Evolutionary conservation across 2,329 filamentous ascomycete species (phyloP).

Genomic region (Dactylellina parvicollis): DNA sequence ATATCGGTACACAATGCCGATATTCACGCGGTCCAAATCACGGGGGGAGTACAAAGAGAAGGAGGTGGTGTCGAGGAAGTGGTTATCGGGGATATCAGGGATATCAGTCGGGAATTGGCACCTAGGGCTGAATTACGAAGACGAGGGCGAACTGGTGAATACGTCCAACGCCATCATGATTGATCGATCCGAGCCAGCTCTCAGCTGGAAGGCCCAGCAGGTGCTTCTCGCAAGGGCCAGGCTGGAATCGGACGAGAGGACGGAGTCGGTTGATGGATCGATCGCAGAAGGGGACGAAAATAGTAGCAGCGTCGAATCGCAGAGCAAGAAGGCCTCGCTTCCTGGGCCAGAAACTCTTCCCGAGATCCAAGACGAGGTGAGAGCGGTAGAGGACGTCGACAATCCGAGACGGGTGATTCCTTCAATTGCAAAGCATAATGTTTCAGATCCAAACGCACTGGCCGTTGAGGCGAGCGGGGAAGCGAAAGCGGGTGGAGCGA

Average conservation of each 20-base stretch:
- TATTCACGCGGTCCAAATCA: slow-evolving; percentile 42
- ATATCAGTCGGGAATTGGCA: slow-evolving; percentile 48
- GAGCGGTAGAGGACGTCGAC: neutral
- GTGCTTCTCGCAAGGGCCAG: slow-evolving; percentile 26
- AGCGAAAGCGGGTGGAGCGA: slow-evolving; percentile 21
- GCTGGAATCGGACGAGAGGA: slow-evolving; percentile 12
- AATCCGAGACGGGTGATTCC: neutral
- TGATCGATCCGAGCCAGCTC: slow-evolving; percentile 36
- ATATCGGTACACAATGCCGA: slow-evolving; percentile 30
- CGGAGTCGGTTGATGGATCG: neutral
- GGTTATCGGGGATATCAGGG: slow-evolving; percentile 45
- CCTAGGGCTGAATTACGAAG: slow-evolving; percentile 37
- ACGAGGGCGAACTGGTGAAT: slow-evolving; percentile 27
- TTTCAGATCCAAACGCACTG: slow-evolving; percentile 21
- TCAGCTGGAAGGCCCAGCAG: slow-evolving; percentile 28
- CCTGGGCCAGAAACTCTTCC: neutral
- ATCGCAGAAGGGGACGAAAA: neutral
- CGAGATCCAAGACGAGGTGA: slow-evolving; percentile 13
- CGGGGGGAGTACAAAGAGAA: slow-evolving; percentile 25
- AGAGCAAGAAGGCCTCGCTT: neutral
- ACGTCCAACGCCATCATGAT: slow-evolving; percentile 46
- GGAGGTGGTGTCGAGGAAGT: slow-evolving; percentile 29
- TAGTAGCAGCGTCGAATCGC: neutral
- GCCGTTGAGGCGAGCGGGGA: slow-evolving; percentile 1
- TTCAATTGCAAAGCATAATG: neutral